phyloP scores from a whole-genome alignment of 768 basidiomycete species.

The Ramaria rubella region DNA sequence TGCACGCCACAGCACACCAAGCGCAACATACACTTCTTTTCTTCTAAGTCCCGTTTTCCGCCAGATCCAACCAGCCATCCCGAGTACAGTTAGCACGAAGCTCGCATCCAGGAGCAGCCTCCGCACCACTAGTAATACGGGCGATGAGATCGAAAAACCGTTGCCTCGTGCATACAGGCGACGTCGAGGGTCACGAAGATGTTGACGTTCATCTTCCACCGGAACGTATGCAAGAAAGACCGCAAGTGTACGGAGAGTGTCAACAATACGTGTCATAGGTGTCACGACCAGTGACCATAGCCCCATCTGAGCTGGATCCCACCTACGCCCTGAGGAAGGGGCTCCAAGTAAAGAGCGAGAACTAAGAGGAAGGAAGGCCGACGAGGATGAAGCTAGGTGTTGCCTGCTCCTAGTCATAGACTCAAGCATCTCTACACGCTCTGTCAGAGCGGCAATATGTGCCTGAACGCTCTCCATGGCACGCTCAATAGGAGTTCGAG shows the following conservation, averaged over 20 bases:
- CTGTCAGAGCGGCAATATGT: conserved; percentile 73
- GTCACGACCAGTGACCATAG: conserved; percentile 73
- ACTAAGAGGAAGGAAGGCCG: conserved; percentile 1
- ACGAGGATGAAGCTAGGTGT: not conserved
- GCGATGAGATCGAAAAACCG: conserved; percentile 43
- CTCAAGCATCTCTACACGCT: conserved; percentile 61
- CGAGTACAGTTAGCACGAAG: conserved; percentile 62
- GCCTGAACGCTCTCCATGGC: conserved; percentile 77
- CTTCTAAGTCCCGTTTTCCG: conserved; percentile 61
- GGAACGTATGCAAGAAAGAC: conserved; percentile 43
- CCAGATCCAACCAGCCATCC: conserved; percentile 55
- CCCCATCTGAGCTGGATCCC: conserved; percentile 78
- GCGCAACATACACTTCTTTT: conserved; percentile 58
- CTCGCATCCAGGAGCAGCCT: conserved; percentile 73
- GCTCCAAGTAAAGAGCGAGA: conserved; percentile 1
- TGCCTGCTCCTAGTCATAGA: conserved; percentile 16
- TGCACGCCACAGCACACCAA: conserved; percentile 64
- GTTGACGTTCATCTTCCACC: conserved; percentile 11
- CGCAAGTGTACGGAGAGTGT: conserved; percentile 42
- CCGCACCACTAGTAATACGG: conserved; percentile 59
- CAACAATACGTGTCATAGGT: conserved; percentile 50
- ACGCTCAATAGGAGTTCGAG: conserved; percentile 50
- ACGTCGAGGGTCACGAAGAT: conserved; percentile 2
- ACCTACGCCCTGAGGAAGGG: conserved; percentile 20
- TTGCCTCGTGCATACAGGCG: conserved; percentile 29